A percentile compares a stretch with the other conserved stretches of the same genome.
phyloP scores from a whole-genome alignment of 116 monocot species.

The Dioscorea cayenensis region DNA sequence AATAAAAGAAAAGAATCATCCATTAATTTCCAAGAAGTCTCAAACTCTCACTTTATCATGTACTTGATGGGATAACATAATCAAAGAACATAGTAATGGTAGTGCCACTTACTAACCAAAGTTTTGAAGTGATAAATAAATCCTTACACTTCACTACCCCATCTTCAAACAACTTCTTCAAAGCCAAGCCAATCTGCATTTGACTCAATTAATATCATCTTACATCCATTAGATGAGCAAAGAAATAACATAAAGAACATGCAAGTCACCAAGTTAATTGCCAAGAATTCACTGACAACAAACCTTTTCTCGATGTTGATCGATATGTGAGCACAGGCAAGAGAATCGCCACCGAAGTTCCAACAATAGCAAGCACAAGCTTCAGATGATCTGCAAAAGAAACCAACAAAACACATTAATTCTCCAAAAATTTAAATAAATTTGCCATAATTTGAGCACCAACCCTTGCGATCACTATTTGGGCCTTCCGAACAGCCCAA shows the following conservation, averaged over 20 bases:
- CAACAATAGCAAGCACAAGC: conserved; percentile 20
- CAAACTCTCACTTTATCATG: no score
- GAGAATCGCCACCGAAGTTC: conserved; percentile 27
- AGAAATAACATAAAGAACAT: background rate
- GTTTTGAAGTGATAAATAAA: conserved; percentile 83
- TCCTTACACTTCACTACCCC: conserved; percentile 80
- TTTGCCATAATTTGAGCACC: background rate
- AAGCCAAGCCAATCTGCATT: conserved; percentile 56
- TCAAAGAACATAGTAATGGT: no score
- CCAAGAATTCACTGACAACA: background rate
- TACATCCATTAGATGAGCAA: background rate
- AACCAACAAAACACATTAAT: background rate
- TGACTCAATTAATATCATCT: background rate
- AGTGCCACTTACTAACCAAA: conserved; percentile 70
- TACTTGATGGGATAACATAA: background rate
- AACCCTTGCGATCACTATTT: background rate
- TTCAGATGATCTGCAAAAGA: conserved; percentile 13
- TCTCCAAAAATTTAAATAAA: background rate
- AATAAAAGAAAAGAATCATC: no score
- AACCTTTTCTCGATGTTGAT: conserved; percentile 21
- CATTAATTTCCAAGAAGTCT: no score
- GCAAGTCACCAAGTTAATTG: background rate
- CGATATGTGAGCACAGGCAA: conserved; percentile 19
- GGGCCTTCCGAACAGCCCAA: conserved; percentile 14
- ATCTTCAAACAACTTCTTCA: conserved; percentile 68